Conservation (phyloP, 257 asterid genomes). For the Nyctanthes arbortristis region DNA sequence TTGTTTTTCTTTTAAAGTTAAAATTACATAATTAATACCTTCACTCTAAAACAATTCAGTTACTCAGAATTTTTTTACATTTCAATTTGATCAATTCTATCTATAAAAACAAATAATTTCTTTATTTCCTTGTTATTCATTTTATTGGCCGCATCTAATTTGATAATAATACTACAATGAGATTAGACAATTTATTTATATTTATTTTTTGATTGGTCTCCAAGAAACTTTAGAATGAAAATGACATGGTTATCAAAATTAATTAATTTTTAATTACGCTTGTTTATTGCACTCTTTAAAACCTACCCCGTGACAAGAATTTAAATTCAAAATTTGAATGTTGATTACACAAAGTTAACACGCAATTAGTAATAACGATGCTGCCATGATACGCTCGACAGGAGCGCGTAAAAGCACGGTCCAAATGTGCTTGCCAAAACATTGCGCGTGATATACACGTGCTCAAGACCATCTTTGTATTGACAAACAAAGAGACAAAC, state of each 20-base stretch:
- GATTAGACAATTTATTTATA: too few relatives aligned
- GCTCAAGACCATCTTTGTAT: neutral
- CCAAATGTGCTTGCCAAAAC: neutral
- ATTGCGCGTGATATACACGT: constrained; percentile 12
- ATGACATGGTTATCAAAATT: neutral
- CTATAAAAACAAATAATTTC: too few relatives aligned
- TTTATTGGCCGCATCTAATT: too few relatives aligned
- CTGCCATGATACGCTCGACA: neutral
- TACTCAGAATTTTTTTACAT: too few relatives aligned
- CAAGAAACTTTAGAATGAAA: neutral
- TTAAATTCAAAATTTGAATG: constrained; percentile 7
- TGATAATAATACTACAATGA: too few relatives aligned
- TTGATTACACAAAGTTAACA: constrained; percentile 4
- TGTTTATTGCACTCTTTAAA: neutral
- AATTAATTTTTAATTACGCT: constrained; percentile 1
- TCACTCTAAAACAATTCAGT: too few relatives aligned
- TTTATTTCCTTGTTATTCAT: too few relatives aligned
- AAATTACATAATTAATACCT: too few relatives aligned
- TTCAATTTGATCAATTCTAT: too few relatives aligned
- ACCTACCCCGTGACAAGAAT: constrained; percentile 16
- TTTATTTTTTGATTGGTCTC: too few relatives aligned
- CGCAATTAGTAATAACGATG: neutral
- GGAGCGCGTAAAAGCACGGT: constrained; percentile 1
- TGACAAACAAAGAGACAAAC: constrained; percentile 6
- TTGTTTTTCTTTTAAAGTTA: too few relatives aligned